Evolutionary conservation across 768 basidiomycete genomes (phyloP).

Genomic region (Cyclocybe cylindracea): DNA sequence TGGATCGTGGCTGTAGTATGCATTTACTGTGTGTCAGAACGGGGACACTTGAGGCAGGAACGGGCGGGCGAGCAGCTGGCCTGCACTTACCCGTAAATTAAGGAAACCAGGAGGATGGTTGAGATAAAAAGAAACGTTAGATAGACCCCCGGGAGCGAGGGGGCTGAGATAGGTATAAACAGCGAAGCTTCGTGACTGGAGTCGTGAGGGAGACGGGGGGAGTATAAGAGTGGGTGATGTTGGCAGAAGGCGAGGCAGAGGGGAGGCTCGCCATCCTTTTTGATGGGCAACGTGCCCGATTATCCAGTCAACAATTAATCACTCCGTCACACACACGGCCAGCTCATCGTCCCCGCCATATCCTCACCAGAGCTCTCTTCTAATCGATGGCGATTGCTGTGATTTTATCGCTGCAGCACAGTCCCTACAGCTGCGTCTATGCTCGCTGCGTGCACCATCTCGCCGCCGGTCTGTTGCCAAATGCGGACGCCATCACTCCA

Average conservation of each 20-base stretch:
- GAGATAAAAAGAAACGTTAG: neutral
- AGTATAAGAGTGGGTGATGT: slow-evolving; percentile 18
- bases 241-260: slow-evolving; percentile 58
- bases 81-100: no score
- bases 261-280: slow-evolving; percentile 61
- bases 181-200: slow-evolving; percentile 18
- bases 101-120: slow-evolving; percentile 3
- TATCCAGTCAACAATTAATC: slow-evolving; percentile 5
- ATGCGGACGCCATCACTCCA: no score
- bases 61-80: no score
- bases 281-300: slow-evolving; percentile 79
- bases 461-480: no score
- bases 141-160: slow-evolving; percentile 11
- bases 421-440: no score
- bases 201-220: slow-evolving; percentile 19
- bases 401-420: no score
- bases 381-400: no score
- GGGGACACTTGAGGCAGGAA: slow-evolving; percentile 23
- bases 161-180: slow-evolving; percentile 33
- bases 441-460: no score
- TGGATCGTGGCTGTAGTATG: slow-evolving; percentile 64
- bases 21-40: slow-evolving; percentile 55
- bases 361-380: neutral
- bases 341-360: neutral
- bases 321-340: neutral